Base-by-base conservation (phyloP, 2,329 filamentous ascomycete genomes). In the Ophiocordyceps unilateralis region DNA sequence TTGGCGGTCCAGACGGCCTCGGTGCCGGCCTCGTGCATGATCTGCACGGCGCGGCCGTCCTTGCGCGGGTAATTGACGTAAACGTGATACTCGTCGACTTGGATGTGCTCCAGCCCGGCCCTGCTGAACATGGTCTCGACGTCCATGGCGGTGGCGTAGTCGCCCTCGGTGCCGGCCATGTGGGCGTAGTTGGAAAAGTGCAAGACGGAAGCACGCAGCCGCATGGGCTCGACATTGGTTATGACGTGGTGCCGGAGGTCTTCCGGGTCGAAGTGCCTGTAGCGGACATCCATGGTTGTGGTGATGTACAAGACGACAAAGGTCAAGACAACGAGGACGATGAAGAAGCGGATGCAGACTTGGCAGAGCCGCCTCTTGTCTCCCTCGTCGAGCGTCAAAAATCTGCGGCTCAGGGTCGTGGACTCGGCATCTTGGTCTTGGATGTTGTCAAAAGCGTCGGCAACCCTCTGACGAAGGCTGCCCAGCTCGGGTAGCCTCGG, bases 101-200 rank as follows among this genome's bases (percentile, higher is more conserved):
- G 65, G 22, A 93, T 78, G 45, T 81, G 69, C 51, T 94, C 87
- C 55, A 98, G 69, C 4, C 76, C 74, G 39, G 80, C 78, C 41
- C 70, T 71, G 50, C 66, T 64, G 60, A 95, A 94, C 58, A 81
- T 74, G 53, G 77, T 78, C 59, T 88, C 74, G 43, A 95, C 76
- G 67, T 88, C 93, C 64, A 85, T 74, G 8, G 85, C 89, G 43
- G 93, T 70, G 39, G 81, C 83, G 53, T 81, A 87, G 63, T 93
- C 89, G 40, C 91, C 91, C 63, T 94, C 81, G 3, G 87, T 93
- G n/a, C 91, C 91, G 2, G 86, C 91, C 48, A 96, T 71, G 60
- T 96, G 91, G 47, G 91, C 83, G 57, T 84, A 94, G 44, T 74
- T 74, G 5, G 86, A 89, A 48, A 89, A 77, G 55, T 88, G 82